Evolutionary conservation across 495 filamentous ascomycete species (phyloP).

Genomic region (Penicillium cataractarum): DNA sequence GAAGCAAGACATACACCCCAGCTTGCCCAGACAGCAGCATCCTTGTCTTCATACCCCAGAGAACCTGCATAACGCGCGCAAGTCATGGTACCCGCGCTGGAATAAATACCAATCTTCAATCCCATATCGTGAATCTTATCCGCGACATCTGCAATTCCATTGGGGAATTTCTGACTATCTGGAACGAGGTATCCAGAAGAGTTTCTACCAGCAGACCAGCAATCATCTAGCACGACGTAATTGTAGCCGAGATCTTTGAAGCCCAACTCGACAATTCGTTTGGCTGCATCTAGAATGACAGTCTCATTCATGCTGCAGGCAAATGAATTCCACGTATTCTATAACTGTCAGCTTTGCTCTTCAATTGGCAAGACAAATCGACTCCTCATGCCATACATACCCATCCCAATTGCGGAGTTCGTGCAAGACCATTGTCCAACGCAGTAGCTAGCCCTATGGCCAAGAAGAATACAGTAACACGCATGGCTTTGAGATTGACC

Average conservation of each 20-base stretch:
- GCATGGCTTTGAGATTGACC: constrained; percentile 15
- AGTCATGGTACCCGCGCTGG: constrained; percentile 51
- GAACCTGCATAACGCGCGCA: constrained; percentile 55
- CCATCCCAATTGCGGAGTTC: constrained; percentile 49
- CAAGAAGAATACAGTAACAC: constrained; percentile 14
- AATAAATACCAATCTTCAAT: constrained; percentile 55
- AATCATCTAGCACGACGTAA: constrained; percentile 61
- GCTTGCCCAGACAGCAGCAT: constrained; percentile 62
- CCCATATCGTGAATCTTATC: constrained; percentile 48
- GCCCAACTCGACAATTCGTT: constrained; percentile 52
- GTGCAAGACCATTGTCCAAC: constrained; percentile 46
- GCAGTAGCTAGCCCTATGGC: constrained; percentile 23
- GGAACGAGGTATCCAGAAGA: constrained; percentile 43
- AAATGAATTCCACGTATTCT: constrained; percentile 60
- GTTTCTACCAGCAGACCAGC: constrained; percentile 45
- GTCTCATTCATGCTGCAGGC: constrained; percentile 54
- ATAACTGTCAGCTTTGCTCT: not conserved
- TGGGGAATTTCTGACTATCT: constrained; percentile 47
- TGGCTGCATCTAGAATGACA: constrained; percentile 49
- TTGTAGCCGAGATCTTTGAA: constrained; percentile 58
- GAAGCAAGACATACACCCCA: constrained; percentile 55
- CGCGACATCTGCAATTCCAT: constrained; percentile 51
- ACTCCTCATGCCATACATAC: constrained; percentile 11
- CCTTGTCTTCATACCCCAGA: constrained; percentile 61
- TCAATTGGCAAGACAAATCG: not conserved